Conservation (phyloP, 495 filamentous ascomycete genomes). For the Barbatosphaeria neglecta region DNA sequence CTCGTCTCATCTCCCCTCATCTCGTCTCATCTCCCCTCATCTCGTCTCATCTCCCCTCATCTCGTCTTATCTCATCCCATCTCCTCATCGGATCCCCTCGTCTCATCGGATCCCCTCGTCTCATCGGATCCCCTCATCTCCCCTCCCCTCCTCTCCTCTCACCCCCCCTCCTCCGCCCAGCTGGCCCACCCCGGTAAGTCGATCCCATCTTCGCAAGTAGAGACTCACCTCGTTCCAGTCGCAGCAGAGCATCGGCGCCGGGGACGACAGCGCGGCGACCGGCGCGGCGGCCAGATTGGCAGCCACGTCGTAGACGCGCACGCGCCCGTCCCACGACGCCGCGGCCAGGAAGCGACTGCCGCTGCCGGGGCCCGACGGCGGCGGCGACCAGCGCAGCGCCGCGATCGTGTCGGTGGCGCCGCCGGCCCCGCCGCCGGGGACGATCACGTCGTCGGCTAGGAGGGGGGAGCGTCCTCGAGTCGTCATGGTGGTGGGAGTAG, state of each 20-base stretch:
- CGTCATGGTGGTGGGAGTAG: no score
- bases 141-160: neutral
- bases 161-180: neutral
- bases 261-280: conserved; percentile 67
- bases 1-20: conserved; percentile 6
- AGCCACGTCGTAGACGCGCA: conserved; percentile 83
- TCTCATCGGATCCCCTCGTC: no score
- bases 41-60: conserved; percentile 8
- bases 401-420: conserved; percentile 80
- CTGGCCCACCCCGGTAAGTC: no score
- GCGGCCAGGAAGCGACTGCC: conserved; percentile 65
- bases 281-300: conserved; percentile 57
- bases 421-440: conserved; percentile 53
- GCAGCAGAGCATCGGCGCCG: conserved; percentile 64
- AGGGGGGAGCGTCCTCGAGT: no score
- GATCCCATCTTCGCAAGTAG: neutral
- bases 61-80: neutral
- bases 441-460: conserved; percentile 64
- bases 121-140: conserved; percentile 7
- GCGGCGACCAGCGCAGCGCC: conserved; percentile 70
- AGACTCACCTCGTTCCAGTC: conserved; percentile 70
- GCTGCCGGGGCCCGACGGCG: no score
- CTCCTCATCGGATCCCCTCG: no score
- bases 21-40: neutral
- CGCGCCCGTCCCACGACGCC: conserved; percentile 86